Conservation (phyloP, 306 rosid species). For the Vigna unguiculata region DNA sequence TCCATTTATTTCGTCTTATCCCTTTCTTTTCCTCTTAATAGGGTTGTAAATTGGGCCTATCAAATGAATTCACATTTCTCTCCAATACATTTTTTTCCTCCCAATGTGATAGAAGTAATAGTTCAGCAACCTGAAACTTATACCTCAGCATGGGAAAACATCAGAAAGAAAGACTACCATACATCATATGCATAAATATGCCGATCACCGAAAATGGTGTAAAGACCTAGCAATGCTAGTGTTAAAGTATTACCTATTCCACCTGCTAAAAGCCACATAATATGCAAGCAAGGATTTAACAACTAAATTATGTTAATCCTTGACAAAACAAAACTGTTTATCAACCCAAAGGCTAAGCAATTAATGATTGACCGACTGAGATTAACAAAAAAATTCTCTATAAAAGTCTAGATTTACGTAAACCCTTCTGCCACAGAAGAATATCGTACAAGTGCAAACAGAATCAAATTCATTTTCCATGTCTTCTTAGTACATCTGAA, state of each 20-base stretch:
- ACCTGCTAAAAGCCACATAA: not conserved
- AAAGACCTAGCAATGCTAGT: not conserved
- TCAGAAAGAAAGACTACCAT: not conserved
- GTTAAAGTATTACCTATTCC: not conserved
- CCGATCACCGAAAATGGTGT: not conserved
- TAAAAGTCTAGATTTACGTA: not conserved
- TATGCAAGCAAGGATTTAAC: not conserved
- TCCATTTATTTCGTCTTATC: too few species aligned
- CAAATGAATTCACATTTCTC: not conserved
- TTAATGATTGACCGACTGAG: not conserved
- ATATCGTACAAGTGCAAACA: not conserved
- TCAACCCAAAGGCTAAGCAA: not conserved
- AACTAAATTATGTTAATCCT: conserved; percentile 5
- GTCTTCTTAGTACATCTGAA: not conserved
- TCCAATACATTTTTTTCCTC: not conserved
- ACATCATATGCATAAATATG: not conserved
- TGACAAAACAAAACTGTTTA: not conserved
- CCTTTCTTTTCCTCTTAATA: not conserved
- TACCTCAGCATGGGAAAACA: not conserved
- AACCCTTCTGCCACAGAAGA: not conserved
- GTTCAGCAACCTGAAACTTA: not conserved
- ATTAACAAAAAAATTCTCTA: not conserved
- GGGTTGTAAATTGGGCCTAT: not conserved
- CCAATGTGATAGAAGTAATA: not conserved
- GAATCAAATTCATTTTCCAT: not conserved